These are phyloP conservation scores for Ogataea dorogensis DNA, from an alignment of 805 yeast species.

Conservation along the genomic window DNA sequence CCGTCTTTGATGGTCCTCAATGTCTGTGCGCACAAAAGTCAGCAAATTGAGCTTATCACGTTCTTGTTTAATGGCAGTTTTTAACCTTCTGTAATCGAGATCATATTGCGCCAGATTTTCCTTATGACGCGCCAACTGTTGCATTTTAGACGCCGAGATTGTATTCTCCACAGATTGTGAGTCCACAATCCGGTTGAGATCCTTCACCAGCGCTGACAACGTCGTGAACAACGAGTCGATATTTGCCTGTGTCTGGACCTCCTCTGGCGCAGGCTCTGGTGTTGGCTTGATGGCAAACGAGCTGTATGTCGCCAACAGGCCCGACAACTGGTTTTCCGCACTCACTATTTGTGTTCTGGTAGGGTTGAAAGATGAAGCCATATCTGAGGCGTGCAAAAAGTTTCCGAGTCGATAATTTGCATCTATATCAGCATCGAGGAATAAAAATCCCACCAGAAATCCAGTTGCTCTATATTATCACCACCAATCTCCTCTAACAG, in stretches of 20 bases:
- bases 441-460: constrained; percentile 31
- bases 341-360: constrained; percentile 66
- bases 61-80: constrained; percentile 49
- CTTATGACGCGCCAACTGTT: constrained; percentile 79
- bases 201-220: constrained; percentile 51
- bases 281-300: constrained; percentile 52
- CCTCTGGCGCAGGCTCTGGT: constrained; percentile 48
- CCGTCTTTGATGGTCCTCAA: constrained; percentile 59
- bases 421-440: constrained; percentile 10
- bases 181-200: constrained; percentile 54
- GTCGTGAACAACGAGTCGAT: constrained; percentile 52
- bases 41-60: constrained; percentile 73
- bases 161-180: constrained; percentile 34
- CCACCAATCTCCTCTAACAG: constrained; percentile 20
- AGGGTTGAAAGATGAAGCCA: constrained; percentile 55
- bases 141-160: constrained; percentile 69
- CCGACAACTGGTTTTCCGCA: constrained; percentile 67
- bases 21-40: constrained; percentile 74
- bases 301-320: constrained; percentile 51
- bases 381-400: constrained; percentile 9
- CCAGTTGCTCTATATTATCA: constrained; percentile 22
- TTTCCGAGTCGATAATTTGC: not conserved
- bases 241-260: constrained; percentile 41
- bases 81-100: constrained; percentile 57
- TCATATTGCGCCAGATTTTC: constrained; percentile 73